Evolutionary conservation across 2,329 filamentous ascomycete genomes (phyloP), one percentile per base, ranked within the genome.

Genomic region (Byssothecium circinans): DNA sequence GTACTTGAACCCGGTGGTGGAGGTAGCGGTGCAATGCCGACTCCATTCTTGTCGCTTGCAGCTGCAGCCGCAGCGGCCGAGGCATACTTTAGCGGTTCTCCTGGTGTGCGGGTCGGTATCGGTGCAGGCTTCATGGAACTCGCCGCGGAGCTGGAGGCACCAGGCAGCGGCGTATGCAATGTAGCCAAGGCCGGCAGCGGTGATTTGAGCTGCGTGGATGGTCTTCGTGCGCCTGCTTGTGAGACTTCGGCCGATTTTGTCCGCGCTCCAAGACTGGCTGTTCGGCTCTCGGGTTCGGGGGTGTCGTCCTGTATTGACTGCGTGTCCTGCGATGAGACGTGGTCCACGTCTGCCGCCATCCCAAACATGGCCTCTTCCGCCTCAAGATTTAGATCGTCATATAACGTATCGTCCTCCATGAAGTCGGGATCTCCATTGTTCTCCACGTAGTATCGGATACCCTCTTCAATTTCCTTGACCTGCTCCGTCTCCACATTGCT

Each of bases 11-110:
- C 87, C 22, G 91, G 91, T 62, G 94, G 94, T 53, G 94, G 92
- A 45, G 94, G 94, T 64, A 97, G 78, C 33, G 94, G 94, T 49
- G 92, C 86, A 65, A 99, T 96, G 20, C 94, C 94, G 23, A 97
- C 87, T 43, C 81, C 81, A 67, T 87, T 92, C 75, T 89, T 91
- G 74, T 96, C 91, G 69, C 84, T 91, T 37, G 91, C 90, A 1
- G 94, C 92, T 0, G 92, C 94, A 0, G 94, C 94, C 0, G 94
- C 94, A 0, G 94, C 94, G 0, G 94, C 94, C 30, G 94, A 97
- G 36, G 94, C 94, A 69, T 99, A 99, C 74, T 97, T 97, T 57
- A 99, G 78, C 1, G 88, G 89, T 70, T 97, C 92, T 39, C 91
- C 91, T 3, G 90, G 88, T 6, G 89, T 85, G 69, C 92, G 84